These are phyloP conservation scores for Wickerhamiella siamensis DNA, from an alignment of 805 yeast genomes.

Conservation along the genomic window DNA sequence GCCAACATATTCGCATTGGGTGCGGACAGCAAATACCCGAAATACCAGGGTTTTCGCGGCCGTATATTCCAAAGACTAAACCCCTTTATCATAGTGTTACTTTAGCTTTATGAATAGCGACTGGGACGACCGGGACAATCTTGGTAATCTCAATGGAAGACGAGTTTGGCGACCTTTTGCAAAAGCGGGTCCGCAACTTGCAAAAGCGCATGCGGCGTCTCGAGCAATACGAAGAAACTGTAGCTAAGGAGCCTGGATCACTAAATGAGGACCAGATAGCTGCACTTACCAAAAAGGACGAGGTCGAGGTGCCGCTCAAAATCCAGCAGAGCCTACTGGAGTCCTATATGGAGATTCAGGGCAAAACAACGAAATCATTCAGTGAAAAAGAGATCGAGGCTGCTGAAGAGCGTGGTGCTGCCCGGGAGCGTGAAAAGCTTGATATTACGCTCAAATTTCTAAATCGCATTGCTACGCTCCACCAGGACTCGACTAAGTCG, in stretches of 20 bases:
- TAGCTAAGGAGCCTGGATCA: constrained; percentile 17
- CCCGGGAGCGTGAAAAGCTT: constrained; percentile 8
- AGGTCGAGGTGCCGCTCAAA: constrained; percentile 25
- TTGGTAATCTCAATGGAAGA: constrained; percentile 8
- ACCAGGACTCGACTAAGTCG: constrained; percentile 18
- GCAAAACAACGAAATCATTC: constrained; percentile 8
- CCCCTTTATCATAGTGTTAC: too few species aligned
- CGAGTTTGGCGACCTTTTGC: constrained; percentile 13
- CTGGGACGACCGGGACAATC: too few species aligned
- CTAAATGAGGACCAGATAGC: constrained; percentile 26
- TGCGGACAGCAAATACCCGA: too few species aligned
- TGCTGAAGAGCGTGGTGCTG: constrained; percentile 8
- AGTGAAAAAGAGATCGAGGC: constrained; percentile 8
- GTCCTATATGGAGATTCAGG: constrained; percentile 13
- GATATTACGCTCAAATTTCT: constrained; percentile 15
- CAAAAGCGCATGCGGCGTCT: constrained; percentile 25
- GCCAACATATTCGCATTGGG: too few species aligned
- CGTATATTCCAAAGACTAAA: too few species aligned
- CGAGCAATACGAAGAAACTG: constrained; percentile 24
- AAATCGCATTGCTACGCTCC: constrained; percentile 23
- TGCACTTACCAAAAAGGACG: constrained; percentile 22
- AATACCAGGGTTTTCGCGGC: too few species aligned
- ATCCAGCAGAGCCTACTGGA: constrained; percentile 22
- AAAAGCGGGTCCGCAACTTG: constrained; percentile 26
- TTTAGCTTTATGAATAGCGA: too few species aligned